Evolutionary conservation across 345 rosid genomes (phyloP), one percentile per base, ranked within the genome.

Genomic region (Clarkia xantiana): DNA sequence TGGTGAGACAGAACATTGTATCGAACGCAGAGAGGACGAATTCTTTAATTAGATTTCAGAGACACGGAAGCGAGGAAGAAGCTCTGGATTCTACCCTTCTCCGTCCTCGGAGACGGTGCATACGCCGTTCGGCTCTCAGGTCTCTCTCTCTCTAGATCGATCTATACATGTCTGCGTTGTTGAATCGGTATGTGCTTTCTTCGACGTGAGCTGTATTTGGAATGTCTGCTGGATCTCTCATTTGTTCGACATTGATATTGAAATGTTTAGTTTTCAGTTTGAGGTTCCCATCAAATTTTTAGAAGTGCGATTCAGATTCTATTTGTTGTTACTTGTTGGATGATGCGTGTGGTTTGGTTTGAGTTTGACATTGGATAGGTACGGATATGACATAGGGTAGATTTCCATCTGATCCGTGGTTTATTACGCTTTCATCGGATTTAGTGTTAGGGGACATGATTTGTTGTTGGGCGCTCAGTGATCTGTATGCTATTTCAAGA

Each of bases 81-180:
- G 71, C 79, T 70, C 75, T 77, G 84, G 89, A 76, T 80, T 72
- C 82, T 53, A 48, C 56, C 65, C 60, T 58, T 63, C 64, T 55
- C 84, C 97, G 84, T 81, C 84, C 80, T 67, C 62, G 56, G 80
- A 74, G 88, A 67, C 94, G 91, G 84, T 79, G 65, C 65, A 65
- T 74, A 66, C 76, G 85, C 96, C 82, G 75, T 49, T 77, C 76
- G 67, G 72, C 66, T 80, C 54, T 75, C 78, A 67, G 87, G 90
- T 87, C 23, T 29, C 14, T 11, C n/a, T 54, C 49, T 12, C 11
- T 23, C 14, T 50, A 18, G 51, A 38, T 55, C 51, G 57, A 34
- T 11, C 8, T 25, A 9, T 18, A 2, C 36, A 29, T 29, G 36
- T 29, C 36, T 29, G 36, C 36, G 36, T 29, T 29, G 36, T 29